Evolutionary conservation across 2,329 filamentous ascomycete species (phyloP).

Genomic region (Botryotinia convoluta): DNA sequence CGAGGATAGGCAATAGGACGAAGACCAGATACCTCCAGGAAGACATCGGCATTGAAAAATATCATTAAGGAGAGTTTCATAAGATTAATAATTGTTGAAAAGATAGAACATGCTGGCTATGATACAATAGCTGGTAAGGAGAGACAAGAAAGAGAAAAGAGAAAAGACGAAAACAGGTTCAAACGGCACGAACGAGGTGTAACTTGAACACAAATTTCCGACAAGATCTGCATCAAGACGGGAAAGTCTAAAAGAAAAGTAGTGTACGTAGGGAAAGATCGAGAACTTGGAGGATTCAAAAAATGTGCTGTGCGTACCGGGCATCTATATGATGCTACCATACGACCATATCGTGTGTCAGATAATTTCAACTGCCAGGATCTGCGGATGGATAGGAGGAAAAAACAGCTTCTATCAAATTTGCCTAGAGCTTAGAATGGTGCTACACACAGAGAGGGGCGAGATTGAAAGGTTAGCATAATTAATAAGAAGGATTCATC

Average conservation of each 20-base stretch:
- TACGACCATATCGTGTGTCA: conserved; percentile 14
- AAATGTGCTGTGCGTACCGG: conserved; percentile 8
- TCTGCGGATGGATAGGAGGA: conserved; percentile 15
- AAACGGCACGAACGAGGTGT: conserved; percentile 9
- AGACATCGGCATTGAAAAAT: conserved; percentile 20
- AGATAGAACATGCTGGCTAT: conserved; percentile 20
- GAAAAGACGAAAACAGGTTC: conserved; percentile 5
- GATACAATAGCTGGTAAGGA: conserved; percentile 9
- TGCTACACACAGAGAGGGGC: conserved; percentile 9
- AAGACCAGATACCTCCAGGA: conserved; percentile 18
- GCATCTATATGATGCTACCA: conserved; percentile 6
- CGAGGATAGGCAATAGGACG: conserved; percentile 11
- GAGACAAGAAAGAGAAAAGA: conserved; percentile 11
- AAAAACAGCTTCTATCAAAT: conserved; percentile 9
- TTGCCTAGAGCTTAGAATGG: conserved; percentile 20
- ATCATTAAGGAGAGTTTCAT: conserved; percentile 18
- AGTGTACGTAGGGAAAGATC: conserved; percentile 17
- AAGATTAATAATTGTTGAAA: conserved; percentile 15
- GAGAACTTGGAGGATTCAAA: conserved; percentile 17
- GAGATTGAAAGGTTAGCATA: conserved; percentile 13
- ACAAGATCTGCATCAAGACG: conserved; percentile 11
- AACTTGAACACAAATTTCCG: conserved; percentile 11
- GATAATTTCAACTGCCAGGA: conserved; percentile 13
- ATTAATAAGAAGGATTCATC: conserved; percentile 17
- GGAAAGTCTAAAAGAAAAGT: not conserved